Base-by-base conservation (phyloP, 257 asterid species). In the Thymus quinquecostatus region DNA sequence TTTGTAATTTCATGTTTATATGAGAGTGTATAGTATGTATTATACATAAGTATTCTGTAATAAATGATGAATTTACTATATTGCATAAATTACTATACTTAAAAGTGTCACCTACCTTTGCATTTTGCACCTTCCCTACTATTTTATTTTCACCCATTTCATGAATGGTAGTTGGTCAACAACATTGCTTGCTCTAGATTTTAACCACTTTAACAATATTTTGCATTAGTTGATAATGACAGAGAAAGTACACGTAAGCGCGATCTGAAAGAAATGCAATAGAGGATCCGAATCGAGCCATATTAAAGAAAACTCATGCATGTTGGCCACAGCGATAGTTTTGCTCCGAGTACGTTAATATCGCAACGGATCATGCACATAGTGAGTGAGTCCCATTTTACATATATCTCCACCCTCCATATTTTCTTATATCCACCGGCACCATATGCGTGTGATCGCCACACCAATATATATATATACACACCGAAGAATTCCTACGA, bases 351-450 rank as follows among this genome's bases (percentile, higher is more conserved):
- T 54, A 78, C 75, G 64, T 67, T 60, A 47, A 80, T 76, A 72
- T 80, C 74, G 77, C 75, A 82, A 76, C 69, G 60, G 58, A 68
- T 86, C 91, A 86, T 86, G 96, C 93, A 79, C 54, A 82, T 69
- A 69, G 88, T 76, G 83, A 83, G 40, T 13, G 6, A 83, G 40
- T 13, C 6, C 74, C 79, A 66, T 62, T 74, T 21, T 78, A 57
- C 67, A 79, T 78, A 79, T 79, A 53, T 78, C 66, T 68, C 51
- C 85, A 72, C 78, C 40, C 27, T 60, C 60, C 47, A 28, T 44
- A 28, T 61, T 47, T 73, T 63, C 66, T 70, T 38, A 69, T 82
- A 79, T 77, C 71, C 80, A 75, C 44, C 70, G 86, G 91, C 97
- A 85, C 83, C 77, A 87, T 38, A 38, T 83, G 79, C 33, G 94